Conservation (phyloP, 2,329 filamentous ascomycete species). For the Pseudocercospora musae region DNA sequence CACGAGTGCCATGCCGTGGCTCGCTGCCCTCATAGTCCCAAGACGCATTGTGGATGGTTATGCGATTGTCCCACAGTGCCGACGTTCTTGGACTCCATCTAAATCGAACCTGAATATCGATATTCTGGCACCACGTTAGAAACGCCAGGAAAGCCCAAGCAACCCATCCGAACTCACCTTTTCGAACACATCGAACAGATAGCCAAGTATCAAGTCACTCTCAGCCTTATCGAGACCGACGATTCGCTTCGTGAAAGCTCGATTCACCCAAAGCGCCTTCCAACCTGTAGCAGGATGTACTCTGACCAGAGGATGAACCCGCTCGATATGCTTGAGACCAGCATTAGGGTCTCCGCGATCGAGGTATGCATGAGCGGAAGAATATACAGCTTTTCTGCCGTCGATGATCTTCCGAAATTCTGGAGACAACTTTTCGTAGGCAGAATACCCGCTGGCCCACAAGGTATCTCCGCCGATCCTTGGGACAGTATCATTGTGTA, state of each 20-base stretch:
- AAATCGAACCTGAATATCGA: conserved; percentile 70
- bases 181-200: conserved; percentile 67
- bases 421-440: conserved; percentile 70
- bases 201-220: conserved; percentile 64
- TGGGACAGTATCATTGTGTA: conserved; percentile 52
- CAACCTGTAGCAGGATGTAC: conserved; percentile 71
- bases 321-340: conserved; percentile 65
- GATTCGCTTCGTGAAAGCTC: conserved; percentile 65
- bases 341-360: conserved; percentile 59
- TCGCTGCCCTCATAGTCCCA: conserved; percentile 58
- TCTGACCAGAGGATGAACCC: conserved; percentile 65
- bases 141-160: neutral
- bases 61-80: conserved; percentile 68
- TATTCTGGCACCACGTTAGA: conserved; percentile 41
- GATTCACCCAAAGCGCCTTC: conserved; percentile 71
- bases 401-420: conserved; percentile 69
- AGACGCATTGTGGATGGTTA: neutral
- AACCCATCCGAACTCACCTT: conserved; percentile 27
- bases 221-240: conserved; percentile 67
- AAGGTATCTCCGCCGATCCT: conserved; percentile 66
- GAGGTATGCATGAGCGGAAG: conserved; percentile 64
- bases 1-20: conserved; percentile 68
- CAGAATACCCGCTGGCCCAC: conserved; percentile 68
- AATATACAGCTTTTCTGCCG: conserved; percentile 62
- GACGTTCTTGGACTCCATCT: conserved; percentile 66